Evolutionary conservation across 2,329 filamentous ascomycete species (phyloP), one percentile per base, ranked within the genome.

Genomic region (Mycogone perniciosa): DNA sequence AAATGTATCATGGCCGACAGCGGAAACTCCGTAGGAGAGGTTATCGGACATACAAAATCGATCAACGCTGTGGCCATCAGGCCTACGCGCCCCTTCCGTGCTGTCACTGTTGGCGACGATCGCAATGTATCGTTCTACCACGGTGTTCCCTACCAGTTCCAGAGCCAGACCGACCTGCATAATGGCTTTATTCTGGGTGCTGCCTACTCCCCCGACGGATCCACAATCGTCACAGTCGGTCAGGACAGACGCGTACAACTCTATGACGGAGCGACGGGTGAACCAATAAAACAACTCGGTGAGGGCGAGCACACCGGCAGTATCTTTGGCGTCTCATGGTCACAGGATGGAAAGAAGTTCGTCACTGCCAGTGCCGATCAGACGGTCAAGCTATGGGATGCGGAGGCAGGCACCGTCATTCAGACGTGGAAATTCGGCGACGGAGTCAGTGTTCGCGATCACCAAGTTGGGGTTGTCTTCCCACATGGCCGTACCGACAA

Each of bases 381-480:
- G 71, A 96, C 90, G 0, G 88, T 99, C 50, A 91, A 90, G 67
- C 79, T 96, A 29, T 99, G 93, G 93, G 91, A 97, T 63, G 84
- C 82, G 2, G 89, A 95, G 64, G 76, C 84, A 10, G 89, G 86
- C 33, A 86, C 86, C 64, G 81, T 81, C 20, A 75, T 85, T 6
- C 88, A 95, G 66, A 88, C 81, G 29, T 99, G 93, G 93, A 81
- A 81, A 56, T 80, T 97, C 65, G 90, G 91, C 26, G 86, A 91
- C 39, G 85, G 84, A 11, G 79, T 85, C 54, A 89, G 81, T 64
- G 76, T 96, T 35, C 77, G 79, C 4, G 80, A 96, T 64, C 93
- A 99, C 68, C 93, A 99, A 66, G 89, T 97, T 31, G 93, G 93
- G 47, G 89, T 99, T 5, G 89, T 93, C 7, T 95, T 90, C 84